Base-by-base conservation (phyloP, 805 yeast genomes). In the Nakazawaea populi region DNA sequence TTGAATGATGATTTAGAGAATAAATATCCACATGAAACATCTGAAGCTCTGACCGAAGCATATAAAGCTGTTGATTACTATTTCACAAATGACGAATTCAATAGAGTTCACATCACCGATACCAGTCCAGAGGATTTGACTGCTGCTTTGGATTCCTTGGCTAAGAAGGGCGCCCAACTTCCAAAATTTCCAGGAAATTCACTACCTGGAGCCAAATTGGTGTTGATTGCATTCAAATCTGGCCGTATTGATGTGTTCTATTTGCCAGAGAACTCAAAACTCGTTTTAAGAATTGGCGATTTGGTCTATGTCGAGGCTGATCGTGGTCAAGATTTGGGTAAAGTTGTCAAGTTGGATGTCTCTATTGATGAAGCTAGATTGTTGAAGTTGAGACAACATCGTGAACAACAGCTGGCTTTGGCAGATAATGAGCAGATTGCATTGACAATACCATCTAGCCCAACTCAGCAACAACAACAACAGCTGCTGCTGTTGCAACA, bases 241-340 rank as follows among this genome's bases (percentile, higher is more conserved):
- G 88, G 89, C 7, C 73, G 97, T 42, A 68, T 84, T 50, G 96
- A 89, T 65, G 89, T 88, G 7, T 89, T 86, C 60, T 81, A 79
- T 60, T 66, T 83, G 24, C 82, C 89, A 1, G 70, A 56, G 28
- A 57, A 59, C 30, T 58, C 73, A 9, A 62, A 65, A 27, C 58
- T 65, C 30, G 59, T 56, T 34, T 64, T 82, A 42, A 67, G 70
- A 46, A 65, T 72, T 5, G 87, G 87, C 27, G 90, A 85, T 60
- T 72, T 85, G 59, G 92, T 88, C 12, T 79, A 87, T 60, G 95
- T 87, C 14, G 92, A 87, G 60, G 95, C 94, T 1, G 95, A 87
- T 60, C 71, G 95, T 35, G 95, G 95, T 37, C 69, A 80, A 37
- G 95, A 87, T 65, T 72, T 87, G 53, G 95, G 95, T 37, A 76